Base-by-base conservation (phyloP, 768 basidiomycete species). In the Termitomyces sp. region DNA sequence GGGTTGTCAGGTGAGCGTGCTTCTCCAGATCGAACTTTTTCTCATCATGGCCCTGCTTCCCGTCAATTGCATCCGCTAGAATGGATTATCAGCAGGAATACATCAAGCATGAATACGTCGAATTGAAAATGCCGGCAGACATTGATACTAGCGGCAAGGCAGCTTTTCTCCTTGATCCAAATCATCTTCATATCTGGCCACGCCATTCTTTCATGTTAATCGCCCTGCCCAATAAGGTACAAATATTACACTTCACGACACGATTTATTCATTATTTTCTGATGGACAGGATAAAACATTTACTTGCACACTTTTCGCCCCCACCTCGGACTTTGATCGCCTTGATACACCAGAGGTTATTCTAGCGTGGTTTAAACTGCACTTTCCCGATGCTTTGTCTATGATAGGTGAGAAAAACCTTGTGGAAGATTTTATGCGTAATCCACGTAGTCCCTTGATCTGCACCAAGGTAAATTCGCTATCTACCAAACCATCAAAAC, bases 131-230 rank as follows among this genome's bases (percentile, higher is more conserved):
- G 85, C 93, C 94, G 68, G 83, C 95, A 71, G 87, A 87, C 59
- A 72, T 75, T 70, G 81, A 82, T 72, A 68, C 70, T 67, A 75
- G 78, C 71, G 91, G 83, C 71, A 79, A 81, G 61, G 76, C 86
- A 63, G 78, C 77, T 30, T 98, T 90, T 78, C 78, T 86, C 59
- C 87, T 99, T 73, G 93, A 95, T 80, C 91, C 92, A 67, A 89
- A 91, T 73, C 91, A 98, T 74, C 87, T 99, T 66, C 96, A 99
- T 77, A 98, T 99, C 68, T 99, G 96, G 96, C 97, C 96, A 64
- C 89, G 96, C 70, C 92, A 95, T 74, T 93, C 94, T 50, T 98
- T 98, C 81, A 99, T 99, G 96, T 85, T 99, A 68, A 98, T 99
- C 68, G 96, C 94, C 23, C 86, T 99, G 58, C 95, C 96, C 65